Base-by-base conservation (phyloP, 139 green algal species). In the Micromonas commoda region DNA sequence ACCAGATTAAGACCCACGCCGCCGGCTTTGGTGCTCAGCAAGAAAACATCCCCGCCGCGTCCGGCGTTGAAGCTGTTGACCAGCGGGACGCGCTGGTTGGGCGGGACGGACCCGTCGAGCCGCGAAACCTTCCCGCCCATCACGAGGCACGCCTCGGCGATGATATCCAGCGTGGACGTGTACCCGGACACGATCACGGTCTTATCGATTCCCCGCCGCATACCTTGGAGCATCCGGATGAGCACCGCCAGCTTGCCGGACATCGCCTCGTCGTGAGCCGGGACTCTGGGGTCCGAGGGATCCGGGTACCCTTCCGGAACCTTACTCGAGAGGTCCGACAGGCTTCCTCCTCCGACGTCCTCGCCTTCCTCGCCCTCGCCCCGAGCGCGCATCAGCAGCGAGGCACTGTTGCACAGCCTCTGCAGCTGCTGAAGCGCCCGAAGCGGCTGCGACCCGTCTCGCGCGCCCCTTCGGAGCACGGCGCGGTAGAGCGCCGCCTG, bases 1-100 rank as follows among this genome's bases (percentile, higher is more conserved):
- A 99, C 90, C 28, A 99, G 90, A 85, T 99, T 99, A 29, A 99
- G 91, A 1, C 96, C 96, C 71, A 93, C 98, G 37, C 96, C 94
- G 23, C 83, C 85, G 20, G 93, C 95, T 86, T 98, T 98, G 81
- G 75, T 90, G 80, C 82, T 92, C 21, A 99, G 90, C 77, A 99
- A 82, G 77, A 99, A 99, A 1, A 93, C 94, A 88, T 97, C 97
- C 80, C 97, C 88, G 2, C 37, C 37, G 24, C 64, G 20, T 3
- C 31, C 38, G 31, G 24, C 29, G 53, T 78, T 91, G 78, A 93
- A 90, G 26, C 80, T 75, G 77, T 90, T 86, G 32, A 98, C 95
- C 61, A 99, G 88, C 84, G 96, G 96, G 84, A 96, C 85, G 0
- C 96, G 82, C 86, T 98, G 97, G 79, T 82, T 91, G 65, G 97